These are phyloP conservation scores for Colletotrichum coccodes DNA, from an alignment of 2,329 filamentous ascomycete genomes.

Conservation along the genomic window DNA sequence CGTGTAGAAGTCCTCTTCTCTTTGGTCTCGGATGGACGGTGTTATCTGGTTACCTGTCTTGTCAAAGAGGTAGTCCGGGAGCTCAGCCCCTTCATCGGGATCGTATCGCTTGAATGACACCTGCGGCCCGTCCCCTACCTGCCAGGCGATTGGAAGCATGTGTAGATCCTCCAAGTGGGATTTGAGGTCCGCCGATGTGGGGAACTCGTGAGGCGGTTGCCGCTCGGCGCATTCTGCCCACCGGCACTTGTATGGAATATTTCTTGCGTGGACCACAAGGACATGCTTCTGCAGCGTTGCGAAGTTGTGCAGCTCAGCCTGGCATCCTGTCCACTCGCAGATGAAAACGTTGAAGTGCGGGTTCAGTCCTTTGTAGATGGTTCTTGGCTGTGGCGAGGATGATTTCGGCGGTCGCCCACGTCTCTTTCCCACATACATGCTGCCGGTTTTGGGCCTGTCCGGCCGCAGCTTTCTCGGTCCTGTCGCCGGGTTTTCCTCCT, in stretches of 20 bases:
- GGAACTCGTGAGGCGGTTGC: slow-evolving; percentile 13
- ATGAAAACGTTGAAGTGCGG: slow-evolving; percentile 61
- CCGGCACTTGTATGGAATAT: slow-evolving; percentile 39
- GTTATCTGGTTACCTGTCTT: slow-evolving; percentile 65
- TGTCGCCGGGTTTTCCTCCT: slow-evolving; percentile 24
- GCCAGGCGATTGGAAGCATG: slow-evolving; percentile 63
- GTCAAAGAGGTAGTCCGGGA: slow-evolving; percentile 64
- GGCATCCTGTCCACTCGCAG: slow-evolving; percentile 70
- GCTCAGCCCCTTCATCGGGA: slow-evolving; percentile 35
- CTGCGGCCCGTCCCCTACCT: slow-evolving; percentile 66
- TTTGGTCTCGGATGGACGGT: slow-evolving; percentile 63
- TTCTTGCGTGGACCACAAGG: slow-evolving; percentile 55
- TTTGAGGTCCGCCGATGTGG: slow-evolving; percentile 48
- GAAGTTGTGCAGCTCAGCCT: slow-evolving; percentile 70
- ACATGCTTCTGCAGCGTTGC: slow-evolving; percentile 68
- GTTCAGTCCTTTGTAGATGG: slow-evolving; percentile 52
- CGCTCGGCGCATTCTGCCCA: slow-evolving; percentile 53
- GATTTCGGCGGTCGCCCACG: slow-evolving; percentile 54
- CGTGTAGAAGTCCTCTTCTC: slow-evolving; percentile 59
- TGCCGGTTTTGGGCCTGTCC: slow-evolving; percentile 39
- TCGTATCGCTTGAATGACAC: slow-evolving; percentile 26
- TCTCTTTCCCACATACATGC: slow-evolving; percentile 43
- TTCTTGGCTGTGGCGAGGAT: slow-evolving; percentile 48
- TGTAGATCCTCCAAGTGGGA: slow-evolving; percentile 65
- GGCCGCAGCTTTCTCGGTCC: slow-evolving; percentile 37